Conservation (phyloP, 371 early-diverging fungal genomes). For the Gilbertella persicaria region DNA sequence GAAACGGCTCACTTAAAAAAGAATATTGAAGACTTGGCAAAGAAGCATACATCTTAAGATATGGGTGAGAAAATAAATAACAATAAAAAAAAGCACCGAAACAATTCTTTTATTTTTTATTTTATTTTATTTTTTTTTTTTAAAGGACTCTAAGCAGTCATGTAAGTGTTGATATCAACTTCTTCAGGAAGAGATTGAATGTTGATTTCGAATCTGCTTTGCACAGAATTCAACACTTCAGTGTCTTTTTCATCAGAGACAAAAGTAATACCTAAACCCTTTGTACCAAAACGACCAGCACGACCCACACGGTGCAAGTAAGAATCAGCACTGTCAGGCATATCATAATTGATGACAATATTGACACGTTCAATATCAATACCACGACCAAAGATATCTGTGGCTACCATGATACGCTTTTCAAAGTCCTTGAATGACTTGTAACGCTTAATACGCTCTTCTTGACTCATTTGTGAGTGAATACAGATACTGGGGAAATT, state of each 20-base stretch:
- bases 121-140: background rate
- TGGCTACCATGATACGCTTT: conserved; percentile 97
- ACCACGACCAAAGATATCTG: conserved; percentile 98
- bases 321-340: conserved; percentile 92
- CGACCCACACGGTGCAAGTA: conserved; percentile 99
- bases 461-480: conserved; percentile 89
- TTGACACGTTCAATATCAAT: conserved; percentile 99
- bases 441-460: conserved; percentile 91
- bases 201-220: conserved; percentile 95
- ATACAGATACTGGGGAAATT: conserved; percentile 96
- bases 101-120: background rate
- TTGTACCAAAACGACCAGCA: conserved; percentile 99
- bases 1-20: conserved; percentile 31
- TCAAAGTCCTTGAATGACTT: conserved; percentile 94
- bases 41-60: conserved; percentile 10
- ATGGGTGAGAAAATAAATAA: background rate
- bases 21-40: conserved; percentile 29
- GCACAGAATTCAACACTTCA: conserved; percentile 84
- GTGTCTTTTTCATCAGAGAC: conserved; percentile 91
- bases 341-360: conserved; percentile 99
- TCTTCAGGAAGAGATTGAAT: conserved; percentile 88
- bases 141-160: conserved; percentile 28
- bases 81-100: conserved; percentile 3
- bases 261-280: conserved; percentile 97
- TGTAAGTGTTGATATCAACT: conserved; percentile 82